phyloP scores from a whole-genome alignment of 768 basidiomycete genomes.

The Clathrus columnatus region DNA sequence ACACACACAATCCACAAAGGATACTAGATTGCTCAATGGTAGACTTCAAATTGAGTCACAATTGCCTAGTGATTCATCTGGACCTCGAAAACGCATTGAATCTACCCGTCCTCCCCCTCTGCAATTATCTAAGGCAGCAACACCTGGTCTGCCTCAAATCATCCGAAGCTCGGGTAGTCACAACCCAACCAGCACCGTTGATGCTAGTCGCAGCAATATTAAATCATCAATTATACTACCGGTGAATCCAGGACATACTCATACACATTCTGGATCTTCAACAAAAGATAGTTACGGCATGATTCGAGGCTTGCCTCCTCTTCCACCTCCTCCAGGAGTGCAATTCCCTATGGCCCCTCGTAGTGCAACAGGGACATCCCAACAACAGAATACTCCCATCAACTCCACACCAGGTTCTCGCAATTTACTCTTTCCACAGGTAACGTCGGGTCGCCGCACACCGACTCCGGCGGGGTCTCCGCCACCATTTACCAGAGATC shows the following conservation, averaged over 20 bases:
- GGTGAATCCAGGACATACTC: conserved; percentile 20
- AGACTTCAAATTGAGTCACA: neutral
- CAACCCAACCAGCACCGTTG: conserved; percentile 24
- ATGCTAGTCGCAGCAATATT: conserved; percentile 7
- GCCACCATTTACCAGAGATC: conserved; percentile 27
- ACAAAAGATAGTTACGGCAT: conserved; percentile 17
- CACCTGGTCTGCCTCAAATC: conserved; percentile 63
- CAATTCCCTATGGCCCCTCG: conserved; percentile 20
- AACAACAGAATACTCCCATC: conserved; percentile 2
- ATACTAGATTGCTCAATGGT: neutral
- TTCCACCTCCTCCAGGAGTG: conserved; percentile 25
- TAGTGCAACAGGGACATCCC: conserved; percentile 23
- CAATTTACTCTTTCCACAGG: conserved; percentile 21
- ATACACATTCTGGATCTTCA: conserved; percentile 19
- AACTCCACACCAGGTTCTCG: neutral
- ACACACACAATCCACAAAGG: neutral
- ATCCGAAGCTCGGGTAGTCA: conserved; percentile 44
- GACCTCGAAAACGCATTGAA: conserved; percentile 38
- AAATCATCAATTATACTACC: conserved; percentile 29
- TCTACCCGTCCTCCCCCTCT: conserved; percentile 71
- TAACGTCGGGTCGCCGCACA: conserved; percentile 36
- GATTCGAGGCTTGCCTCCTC: conserved; percentile 52
- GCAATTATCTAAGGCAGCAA: conserved; percentile 48
- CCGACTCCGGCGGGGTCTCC: conserved; percentile 47
- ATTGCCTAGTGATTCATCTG: neutral